phyloP scores from a whole-genome alignment of 805 yeast species.

The Saccharomycopsis sp. region DNA sequence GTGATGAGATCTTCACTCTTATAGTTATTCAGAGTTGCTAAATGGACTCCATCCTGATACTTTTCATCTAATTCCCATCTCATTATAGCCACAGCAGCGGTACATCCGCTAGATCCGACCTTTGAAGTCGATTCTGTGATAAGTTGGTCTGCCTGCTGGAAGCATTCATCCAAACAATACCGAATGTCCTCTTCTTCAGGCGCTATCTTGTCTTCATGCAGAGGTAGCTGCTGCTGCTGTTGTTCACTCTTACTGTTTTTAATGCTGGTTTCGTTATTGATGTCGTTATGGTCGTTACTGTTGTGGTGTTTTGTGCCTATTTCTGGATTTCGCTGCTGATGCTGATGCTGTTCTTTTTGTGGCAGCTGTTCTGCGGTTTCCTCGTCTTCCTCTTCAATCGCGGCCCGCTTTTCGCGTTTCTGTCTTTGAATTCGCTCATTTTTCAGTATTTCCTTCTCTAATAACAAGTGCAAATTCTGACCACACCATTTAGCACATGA shows the following conservation, averaged over 20 bases:
- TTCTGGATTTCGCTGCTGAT: not conserved
- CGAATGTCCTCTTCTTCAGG: slow-evolving; percentile 45
- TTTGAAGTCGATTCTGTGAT: slow-evolving; percentile 45
- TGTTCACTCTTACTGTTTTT: not conserved
- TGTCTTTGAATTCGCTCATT: slow-evolving; percentile 14
- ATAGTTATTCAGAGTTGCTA: slow-evolving; percentile 15
- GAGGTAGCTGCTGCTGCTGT: not conserved
- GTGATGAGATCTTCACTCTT: slow-evolving; percentile 15
- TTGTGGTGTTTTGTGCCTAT: not conserved
- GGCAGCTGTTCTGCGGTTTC: not conserved
- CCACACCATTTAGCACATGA: slow-evolving; percentile 95
- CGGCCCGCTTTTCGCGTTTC: not conserved
- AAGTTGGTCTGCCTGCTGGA: slow-evolving; percentile 66
- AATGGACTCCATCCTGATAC: slow-evolving; percentile 14
- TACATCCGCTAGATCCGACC: slow-evolving; percentile 79
- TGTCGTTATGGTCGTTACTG: not conserved
- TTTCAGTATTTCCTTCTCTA: slow-evolving; percentile 51
- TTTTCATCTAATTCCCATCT: slow-evolving; percentile 63
- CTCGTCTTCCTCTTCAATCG: too few species aligned
- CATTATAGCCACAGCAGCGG: slow-evolving; percentile 89
- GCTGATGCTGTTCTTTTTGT: not conserved
- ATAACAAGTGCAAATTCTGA: slow-evolving; percentile 63
- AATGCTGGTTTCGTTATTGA: not conserved
- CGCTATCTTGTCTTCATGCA: not conserved
- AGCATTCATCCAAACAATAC: slow-evolving; percentile 60